Base-by-base conservation (phyloP, 129 eudicot genomes). In the Flaveria bidentis region DNA sequence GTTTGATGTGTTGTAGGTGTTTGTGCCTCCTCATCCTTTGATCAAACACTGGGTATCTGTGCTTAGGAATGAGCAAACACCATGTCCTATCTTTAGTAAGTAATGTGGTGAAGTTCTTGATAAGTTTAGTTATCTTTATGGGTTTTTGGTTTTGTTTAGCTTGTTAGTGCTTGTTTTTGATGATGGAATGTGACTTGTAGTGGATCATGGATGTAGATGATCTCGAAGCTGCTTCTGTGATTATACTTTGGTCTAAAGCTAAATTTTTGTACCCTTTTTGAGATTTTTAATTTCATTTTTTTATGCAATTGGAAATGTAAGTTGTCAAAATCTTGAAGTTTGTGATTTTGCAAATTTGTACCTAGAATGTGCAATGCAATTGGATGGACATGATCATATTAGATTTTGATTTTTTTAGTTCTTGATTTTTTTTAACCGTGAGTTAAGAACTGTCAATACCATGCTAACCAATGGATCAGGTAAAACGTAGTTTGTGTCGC, bases 1-100 rank as follows among this genome's bases (percentile, higher is more conserved):
- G 44, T 49, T 51, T 13, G 9, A 20, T 55, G 14, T 74, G 13
- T 36, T 67, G 41, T 13, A 92, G 97, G 97, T 89, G 15, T 91
- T 84, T 86, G 99, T 95, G 77, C 99, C 99, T 53, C 92, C 97
- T 22, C 99, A 95, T 86, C 96, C 99, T 39, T 84, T 95, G 86
- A 89, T 95, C 52, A 95, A 95, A 82, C 99, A 95, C 65, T 95
- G 99, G 99, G 89, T 95, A 47, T 91, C 99, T 14, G 95, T 91
- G 76, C 97, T 95, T 73, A 84, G 99, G 66, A 95, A 95, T 80
- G 99, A 89, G 86, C 87, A 89, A 72, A 95, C 99, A 46, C 97
- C 99, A 65, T 84, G 88, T 39, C 89, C 96, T 0, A 53, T 89
- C 56, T 95, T 95, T 75, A 95, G 99, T 95, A 84, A 82, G 98